Base-by-base conservation (phyloP, 1,284 basidiomycete genomes). In the Testicularia cyperi region DNA sequence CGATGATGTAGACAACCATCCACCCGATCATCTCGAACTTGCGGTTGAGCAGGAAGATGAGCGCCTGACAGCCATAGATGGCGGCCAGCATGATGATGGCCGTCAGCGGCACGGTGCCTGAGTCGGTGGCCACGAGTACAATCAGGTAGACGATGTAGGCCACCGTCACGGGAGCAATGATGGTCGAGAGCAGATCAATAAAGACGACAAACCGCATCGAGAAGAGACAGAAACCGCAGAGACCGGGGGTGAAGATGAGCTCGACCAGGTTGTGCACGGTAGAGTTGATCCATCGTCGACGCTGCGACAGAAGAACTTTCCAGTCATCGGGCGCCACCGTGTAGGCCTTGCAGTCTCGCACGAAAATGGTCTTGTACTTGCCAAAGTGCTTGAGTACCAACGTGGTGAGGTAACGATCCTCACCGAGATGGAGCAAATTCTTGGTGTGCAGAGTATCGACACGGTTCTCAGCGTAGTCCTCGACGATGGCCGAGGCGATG, bases 261-360 rank as follows among this genome's bases (percentile, higher is more conserved):
- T 97, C 94, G 38, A 86, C 88, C 54, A 98, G 80, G 77, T 99
- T 98, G 81, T 99, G 94, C 23, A 98, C 86, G 0, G 94, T 99
- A 27, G 92, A 97, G 80, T 98, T 98, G 80, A 98, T 99, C 95
- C 95, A 98, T 70, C 92, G 87, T 80, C 92, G 88, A 80, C 92
- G 86, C 78, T 99, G 94, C 9, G 91, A 95, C n/a, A 98, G 81
- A 61, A 98, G 79, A 33, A 99, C 87, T 74, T 86, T 86, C 90
- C 91, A 96, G 68, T 90, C 87, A 82, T 89, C 1, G 4, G 77
- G 77, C 5, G 76, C 77, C 2, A 72, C 60, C 15, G 78, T 79
- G 61, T 63, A 56, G 4, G 92, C 92, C 74, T 90, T 87, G 1
- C 92, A 92, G 74, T 97, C 92, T 14, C 88, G 85, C 22, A 92